Evolutionary conservation across 1,284 basidiomycete genomes (phyloP).

Genomic region (Pseudozyma pruni): DNA sequence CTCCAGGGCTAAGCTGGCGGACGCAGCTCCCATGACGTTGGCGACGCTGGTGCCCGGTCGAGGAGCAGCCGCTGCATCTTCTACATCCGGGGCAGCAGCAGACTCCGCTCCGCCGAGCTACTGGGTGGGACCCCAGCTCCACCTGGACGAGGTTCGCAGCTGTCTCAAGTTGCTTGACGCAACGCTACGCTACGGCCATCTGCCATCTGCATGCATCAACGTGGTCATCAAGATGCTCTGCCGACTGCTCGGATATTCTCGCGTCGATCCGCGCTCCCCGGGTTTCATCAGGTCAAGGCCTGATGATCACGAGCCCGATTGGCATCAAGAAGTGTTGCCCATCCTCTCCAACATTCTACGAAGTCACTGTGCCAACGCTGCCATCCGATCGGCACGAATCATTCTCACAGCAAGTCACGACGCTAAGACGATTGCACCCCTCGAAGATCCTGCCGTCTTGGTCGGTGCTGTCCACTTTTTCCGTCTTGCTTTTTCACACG

Average conservation of each 20-base stretch:
- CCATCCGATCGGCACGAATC: constrained; percentile 52
- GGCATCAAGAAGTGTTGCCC: constrained; percentile 39
- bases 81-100: neutral
- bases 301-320: constrained; percentile 30
- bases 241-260: constrained; percentile 56
- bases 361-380: constrained; percentile 63
- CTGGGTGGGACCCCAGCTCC: constrained; percentile 49
- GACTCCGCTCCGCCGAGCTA: constrained; percentile 23
- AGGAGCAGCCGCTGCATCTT: constrained; percentile 12
- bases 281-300: constrained; percentile 30
- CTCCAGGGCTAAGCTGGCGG: constrained; percentile 10
- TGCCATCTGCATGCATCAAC: constrained; percentile 57
- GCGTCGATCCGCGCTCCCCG: constrained; percentile 28
- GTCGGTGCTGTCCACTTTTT: constrained; percentile 63
- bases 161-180: constrained; percentile 60
- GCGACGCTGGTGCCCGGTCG: constrained; percentile 52
- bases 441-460: constrained; percentile 54
- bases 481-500: constrained; percentile 48
- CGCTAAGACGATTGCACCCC: neutral
- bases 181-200: constrained; percentile 57
- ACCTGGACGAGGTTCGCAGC: constrained; percentile 54
- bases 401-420: constrained; percentile 29
- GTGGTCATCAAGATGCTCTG: constrained; percentile 56
- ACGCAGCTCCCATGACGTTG: constrained; percentile 52
- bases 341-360: constrained; percentile 60